These are phyloP conservation scores for Yamadazyma jaroonii DNA, from an alignment of 1,139 yeast genomes.

Conservation along the genomic window DNA sequence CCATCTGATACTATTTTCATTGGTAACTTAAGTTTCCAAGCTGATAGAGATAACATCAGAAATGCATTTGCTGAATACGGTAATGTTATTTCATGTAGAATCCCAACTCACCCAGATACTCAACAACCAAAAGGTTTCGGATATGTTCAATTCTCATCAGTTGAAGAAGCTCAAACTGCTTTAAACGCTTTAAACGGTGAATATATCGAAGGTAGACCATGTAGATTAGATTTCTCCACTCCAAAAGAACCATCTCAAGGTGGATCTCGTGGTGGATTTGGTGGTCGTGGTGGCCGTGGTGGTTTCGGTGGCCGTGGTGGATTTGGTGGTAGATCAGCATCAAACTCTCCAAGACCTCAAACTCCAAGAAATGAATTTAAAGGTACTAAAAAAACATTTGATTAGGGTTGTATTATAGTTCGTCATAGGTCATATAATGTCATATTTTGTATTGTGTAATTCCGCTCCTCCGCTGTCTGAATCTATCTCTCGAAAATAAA, in stretches of 20 bases:
- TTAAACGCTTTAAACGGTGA: conserved; percentile 85
- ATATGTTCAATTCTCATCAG: conserved; percentile 82
- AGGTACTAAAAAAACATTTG: conserved; percentile 78
- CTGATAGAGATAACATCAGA: conserved; percentile 74
- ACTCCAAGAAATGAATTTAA: conserved; percentile 55
- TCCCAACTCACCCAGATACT: conserved; percentile 98
- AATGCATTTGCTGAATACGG: conserved; percentile 76
- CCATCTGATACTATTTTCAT: conserved; percentile 95
- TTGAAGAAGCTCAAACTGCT: conserved; percentile 91
- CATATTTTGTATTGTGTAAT: not conserved
- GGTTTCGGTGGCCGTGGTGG: conserved; percentile 19
- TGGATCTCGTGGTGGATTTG: conserved; percentile 39
- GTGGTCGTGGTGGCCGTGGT: conserved; percentile 32
- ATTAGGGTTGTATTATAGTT: conserved; percentile 31
- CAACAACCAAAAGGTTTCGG: conserved; percentile 99
- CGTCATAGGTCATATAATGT: conserved; percentile 3
- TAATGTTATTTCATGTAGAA: conserved; percentile 79
- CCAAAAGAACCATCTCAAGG: conserved; percentile 67
- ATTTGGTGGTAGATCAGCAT: conserved; percentile 32
- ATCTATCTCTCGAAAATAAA: not conserved
- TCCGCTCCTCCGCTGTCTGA: not conserved
- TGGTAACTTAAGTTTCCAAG: conserved; percentile 92
- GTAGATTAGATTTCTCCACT: conserved; percentile 91
- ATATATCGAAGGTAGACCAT: conserved; percentile 86
- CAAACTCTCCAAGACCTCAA: conserved; percentile 52